Evolutionary conservation across 2,329 filamentous ascomycete species (phyloP).

Genomic region (Neobulgaria alba): DNA sequence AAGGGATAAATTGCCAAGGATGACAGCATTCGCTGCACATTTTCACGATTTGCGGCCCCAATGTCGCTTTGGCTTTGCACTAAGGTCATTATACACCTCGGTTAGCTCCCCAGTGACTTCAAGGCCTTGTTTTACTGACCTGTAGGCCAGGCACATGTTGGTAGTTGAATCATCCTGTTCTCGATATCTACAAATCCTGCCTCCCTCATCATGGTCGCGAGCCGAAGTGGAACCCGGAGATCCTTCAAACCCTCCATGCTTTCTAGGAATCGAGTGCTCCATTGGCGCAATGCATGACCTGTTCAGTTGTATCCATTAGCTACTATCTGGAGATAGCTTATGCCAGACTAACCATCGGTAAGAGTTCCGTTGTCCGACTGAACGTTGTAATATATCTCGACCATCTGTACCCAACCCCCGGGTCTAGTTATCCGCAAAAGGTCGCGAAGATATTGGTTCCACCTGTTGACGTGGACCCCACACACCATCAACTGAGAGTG

Average conservation of each 20-base stretch:
- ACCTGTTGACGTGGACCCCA: constrained; percentile 42
- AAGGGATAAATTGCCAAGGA: constrained; percentile 50
- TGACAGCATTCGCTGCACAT: constrained; percentile 44
- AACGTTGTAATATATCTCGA: constrained; percentile 78
- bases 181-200: constrained; percentile 63
- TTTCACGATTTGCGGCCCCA: constrained; percentile 44
- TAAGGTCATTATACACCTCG: constrained; percentile 22
- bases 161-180: constrained; percentile 54
- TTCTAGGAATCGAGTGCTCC: constrained; percentile 57
- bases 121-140: constrained; percentile 38
- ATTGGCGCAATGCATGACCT: constrained; percentile 57
- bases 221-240: constrained; percentile 51
- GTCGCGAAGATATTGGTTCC: constrained; percentile 68
- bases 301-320: constrained; percentile 9
- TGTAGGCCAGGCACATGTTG: constrained; percentile 60
- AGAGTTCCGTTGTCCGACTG: constrained; percentile 81
- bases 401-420: constrained; percentile 79
- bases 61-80: constrained; percentile 44
- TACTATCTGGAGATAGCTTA: neutral
- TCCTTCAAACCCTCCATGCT: constrained; percentile 58
- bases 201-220: constrained; percentile 32
- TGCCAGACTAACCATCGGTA: constrained; percentile 45
- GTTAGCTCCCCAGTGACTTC: neutral
- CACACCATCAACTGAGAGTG: constrained; percentile 43
- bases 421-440: constrained; percentile 63